phyloP scores from a whole-genome alignment of 179 eudicot species.

The Heliamphora pulchella region DNA sequence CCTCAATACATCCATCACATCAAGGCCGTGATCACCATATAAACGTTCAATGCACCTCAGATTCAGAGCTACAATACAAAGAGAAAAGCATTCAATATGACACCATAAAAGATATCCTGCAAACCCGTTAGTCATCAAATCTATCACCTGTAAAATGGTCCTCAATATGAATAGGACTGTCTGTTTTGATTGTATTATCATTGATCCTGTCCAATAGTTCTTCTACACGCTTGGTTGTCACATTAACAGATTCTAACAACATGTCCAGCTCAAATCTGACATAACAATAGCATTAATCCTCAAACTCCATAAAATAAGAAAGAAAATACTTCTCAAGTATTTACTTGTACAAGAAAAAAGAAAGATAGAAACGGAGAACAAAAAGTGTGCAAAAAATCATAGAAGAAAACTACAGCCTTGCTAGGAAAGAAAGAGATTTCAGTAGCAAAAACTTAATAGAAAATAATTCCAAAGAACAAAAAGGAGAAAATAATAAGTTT shows the following conservation, averaged over 20 bases:
- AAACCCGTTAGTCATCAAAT: slow-evolving; percentile 8
- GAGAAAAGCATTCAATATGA: slow-evolving; percentile 15
- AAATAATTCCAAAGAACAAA: not conserved
- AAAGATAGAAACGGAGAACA: not conserved
- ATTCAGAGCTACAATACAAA: slow-evolving; percentile 49
- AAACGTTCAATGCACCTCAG: slow-evolving; percentile 78
- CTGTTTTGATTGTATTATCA: slow-evolving; percentile 35
- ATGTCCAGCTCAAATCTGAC: slow-evolving; percentile 88
- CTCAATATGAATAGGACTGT: slow-evolving; percentile 47
- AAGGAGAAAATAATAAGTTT: not conserved
- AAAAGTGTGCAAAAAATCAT: not conserved
- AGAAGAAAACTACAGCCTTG: not conserved
- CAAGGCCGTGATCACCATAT: slow-evolving; percentile 81
- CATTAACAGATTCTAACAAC: slow-evolving; percentile 76
- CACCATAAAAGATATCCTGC: not conserved
- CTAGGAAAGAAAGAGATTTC: not conserved
- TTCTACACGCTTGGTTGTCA: slow-evolving; percentile 60
- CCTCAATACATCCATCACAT: slow-evolving; percentile 64
- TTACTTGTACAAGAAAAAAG: not conserved
- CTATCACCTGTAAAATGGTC: slow-evolving; percentile 60
- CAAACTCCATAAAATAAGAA: not conserved
- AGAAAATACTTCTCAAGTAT: not conserved
- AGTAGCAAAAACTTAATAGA: not conserved
- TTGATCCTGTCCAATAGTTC: slow-evolving; percentile 56
- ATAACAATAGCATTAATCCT: slow-evolving; percentile 15